Evolutionary conservation across 2,329 filamentous ascomycete species (phyloP).

Genomic region (Sporothrix mexicana): DNA sequence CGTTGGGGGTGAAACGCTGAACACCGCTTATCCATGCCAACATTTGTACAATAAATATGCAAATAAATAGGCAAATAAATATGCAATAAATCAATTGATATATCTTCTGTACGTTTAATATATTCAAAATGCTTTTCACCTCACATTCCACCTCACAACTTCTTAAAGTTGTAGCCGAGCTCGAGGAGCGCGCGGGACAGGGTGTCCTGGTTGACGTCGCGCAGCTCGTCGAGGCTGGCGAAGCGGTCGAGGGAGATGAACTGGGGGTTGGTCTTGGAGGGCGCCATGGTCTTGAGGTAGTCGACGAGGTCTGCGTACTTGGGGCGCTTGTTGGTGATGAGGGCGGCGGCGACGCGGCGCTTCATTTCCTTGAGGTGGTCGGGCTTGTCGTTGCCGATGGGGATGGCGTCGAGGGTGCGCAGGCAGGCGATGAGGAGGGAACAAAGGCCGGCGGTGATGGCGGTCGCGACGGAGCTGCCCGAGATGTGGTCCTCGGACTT

Average conservation of each 20-base stretch:
- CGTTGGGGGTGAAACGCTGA: too few species aligned
- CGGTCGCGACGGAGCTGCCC: slow-evolving; percentile 34
- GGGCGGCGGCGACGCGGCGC: not conserved
- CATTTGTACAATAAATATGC: too few species aligned
- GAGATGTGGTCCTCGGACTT: slow-evolving; percentile 29
- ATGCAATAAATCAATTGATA: too few species aligned
- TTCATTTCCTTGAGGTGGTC: not conserved
- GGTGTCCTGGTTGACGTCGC: slow-evolving; percentile 21
- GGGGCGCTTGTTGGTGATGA: slow-evolving; percentile 9
- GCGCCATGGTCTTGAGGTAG: slow-evolving; percentile 15
- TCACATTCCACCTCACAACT: too few species aligned
- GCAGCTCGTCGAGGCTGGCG: slow-evolving; percentile 21
- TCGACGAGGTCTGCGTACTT: not conserved
- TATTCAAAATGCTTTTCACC: too few species aligned
- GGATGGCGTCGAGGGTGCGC: slow-evolving; percentile 2
- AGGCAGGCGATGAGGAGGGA: slow-evolving; percentile 41
- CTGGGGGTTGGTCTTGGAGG: slow-evolving; percentile 4
- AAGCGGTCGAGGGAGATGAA: slow-evolving; percentile 25
- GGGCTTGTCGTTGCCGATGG: not conserved
- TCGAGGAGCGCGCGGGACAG: not conserved
- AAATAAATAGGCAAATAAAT: too few species aligned
- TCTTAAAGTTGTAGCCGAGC: too few species aligned
- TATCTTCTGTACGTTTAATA: too few species aligned
- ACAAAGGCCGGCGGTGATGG: slow-evolving; percentile 37
- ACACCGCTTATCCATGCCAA: too few species aligned